Base-by-base conservation (phyloP, 2,329 filamentous ascomycete species). In the Neobulgaria alba region DNA sequence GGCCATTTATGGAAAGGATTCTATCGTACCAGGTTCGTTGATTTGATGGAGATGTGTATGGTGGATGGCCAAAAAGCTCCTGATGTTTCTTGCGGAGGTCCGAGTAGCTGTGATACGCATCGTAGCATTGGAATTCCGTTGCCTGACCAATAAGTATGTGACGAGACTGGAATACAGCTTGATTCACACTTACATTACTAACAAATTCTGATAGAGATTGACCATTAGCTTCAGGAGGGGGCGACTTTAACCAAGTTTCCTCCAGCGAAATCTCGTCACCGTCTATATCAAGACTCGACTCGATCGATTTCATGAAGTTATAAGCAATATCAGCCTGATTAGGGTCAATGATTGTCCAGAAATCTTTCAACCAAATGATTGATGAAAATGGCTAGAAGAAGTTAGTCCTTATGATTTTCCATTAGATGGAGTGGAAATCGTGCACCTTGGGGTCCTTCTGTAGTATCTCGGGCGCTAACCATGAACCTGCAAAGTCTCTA, bases 101-200 rank as follows among this genome's bases (percentile, higher is more conserved):
- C n/a, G n/a, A n/a, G n/a, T n/a, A n/a, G n/a, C n/a, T n/a, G n/a
- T n/a, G n/a, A n/a, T n/a, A n/a, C n/a, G n/a, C n/a, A n/a, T n/a
- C n/a, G n/a, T n/a, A n/a, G n/a, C n/a, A n/a, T n/a, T n/a, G n/a
- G n/a, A n/a, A n/a, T n/a, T n/a, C n/a, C n/a, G n/a, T n/a, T n/a
- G n/a, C n/a, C n/a, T n/a, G n/a, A n/a, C n/a, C n/a, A n/a, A n/a
- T n/a, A n/a, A n/a, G n/a, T n/a, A n/a, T n/a, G n/a, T n/a, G n/a
- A n/a, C n/a, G n/a, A n/a, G n/a, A n/a, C n/a, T n/a, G n/a, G n/a
- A n/a, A n/a, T n/a, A n/a, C n/a, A n/a, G n/a, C n/a, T n/a, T n/a
- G n/a, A n/a, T n/a, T n/a, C n/a, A n/a, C n/a, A n/a, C 37, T 32
- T 18, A 39, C 26, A 39, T 39, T 8, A 17, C 33, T 16, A n/a